These are phyloP conservation scores for Paracoccidioides lutzii DNA, from an alignment of 2,329 filamentous ascomycete species.

Conservation along the genomic window DNA sequence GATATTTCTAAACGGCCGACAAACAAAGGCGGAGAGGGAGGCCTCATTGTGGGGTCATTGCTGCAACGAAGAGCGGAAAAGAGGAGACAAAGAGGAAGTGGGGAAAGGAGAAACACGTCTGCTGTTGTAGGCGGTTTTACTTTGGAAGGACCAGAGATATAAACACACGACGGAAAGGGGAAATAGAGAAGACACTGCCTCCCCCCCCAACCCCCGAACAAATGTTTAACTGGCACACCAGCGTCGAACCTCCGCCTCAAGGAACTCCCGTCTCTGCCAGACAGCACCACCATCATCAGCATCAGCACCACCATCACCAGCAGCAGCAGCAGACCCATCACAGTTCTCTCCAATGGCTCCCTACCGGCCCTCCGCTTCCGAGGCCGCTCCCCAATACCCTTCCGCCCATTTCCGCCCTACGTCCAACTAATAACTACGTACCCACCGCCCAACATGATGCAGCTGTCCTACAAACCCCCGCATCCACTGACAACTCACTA, in stretches of 20 bases:
- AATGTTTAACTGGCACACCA: constrained; percentile 7
- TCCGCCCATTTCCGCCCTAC: constrained; percentile 2
- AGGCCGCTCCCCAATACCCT: neutral
- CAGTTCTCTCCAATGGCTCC: constrained; percentile 7
- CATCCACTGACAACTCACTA: neutral
- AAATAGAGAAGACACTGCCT: too few species aligned
- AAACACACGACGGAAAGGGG: neutral
- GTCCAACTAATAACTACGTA: neutral
- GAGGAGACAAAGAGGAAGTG: neutral
- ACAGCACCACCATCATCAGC: constrained; percentile 14
- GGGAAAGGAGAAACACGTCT: neutral
- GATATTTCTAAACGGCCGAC: neutral
- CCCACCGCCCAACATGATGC: neutral
- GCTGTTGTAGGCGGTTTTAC: neutral
- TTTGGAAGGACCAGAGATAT: neutral
- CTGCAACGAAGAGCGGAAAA: neutral
- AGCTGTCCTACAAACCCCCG: neutral
- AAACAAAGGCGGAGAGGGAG: neutral
- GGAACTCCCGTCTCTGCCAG: constrained; percentile 12
- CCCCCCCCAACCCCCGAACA: neutral
- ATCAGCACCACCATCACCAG: constrained; percentile 6
- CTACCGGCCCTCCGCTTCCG: neutral
- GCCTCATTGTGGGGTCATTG: neutral
- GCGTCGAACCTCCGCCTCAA: constrained; percentile 9
- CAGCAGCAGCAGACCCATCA: constrained; percentile 10